phyloP scores from a whole-genome alignment of 768 basidiomycete genomes.

The Russula virescens region DNA sequence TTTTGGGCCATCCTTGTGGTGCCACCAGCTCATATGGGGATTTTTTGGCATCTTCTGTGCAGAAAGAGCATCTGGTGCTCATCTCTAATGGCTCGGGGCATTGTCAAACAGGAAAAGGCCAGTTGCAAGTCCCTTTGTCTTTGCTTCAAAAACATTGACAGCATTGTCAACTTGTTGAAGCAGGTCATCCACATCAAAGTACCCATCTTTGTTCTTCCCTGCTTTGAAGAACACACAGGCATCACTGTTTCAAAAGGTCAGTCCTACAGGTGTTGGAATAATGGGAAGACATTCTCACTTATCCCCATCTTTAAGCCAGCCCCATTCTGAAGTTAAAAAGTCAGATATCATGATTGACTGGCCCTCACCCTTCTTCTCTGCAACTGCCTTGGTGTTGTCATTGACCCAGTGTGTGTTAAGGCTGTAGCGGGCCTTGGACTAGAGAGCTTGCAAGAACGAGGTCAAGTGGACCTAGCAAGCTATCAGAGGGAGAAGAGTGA shows the following conservation, averaged over 20 bases:
- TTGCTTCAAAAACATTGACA: slow-evolving; percentile 33
- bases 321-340: slow-evolving; percentile 33
- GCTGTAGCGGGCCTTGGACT: no score
- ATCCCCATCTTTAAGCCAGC: slow-evolving; percentile 25
- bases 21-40: no score
- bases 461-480: no score
- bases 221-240: slow-evolving; percentile 28
- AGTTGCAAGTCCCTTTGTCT: slow-evolving; percentile 26
- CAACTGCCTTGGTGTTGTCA: no score
- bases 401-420: no score
- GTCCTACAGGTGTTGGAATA: no score
- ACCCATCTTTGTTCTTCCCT: slow-evolving; percentile 33
- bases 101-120: slow-evolving; percentile 31
- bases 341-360: slow-evolving; percentile 23
- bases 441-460: no score
- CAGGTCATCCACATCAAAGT: slow-evolving; percentile 28
- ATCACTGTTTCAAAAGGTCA: no score
- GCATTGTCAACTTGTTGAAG: slow-evolving; percentile 22
- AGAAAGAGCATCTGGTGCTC: slow-evolving; percentile 19
- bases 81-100: slow-evolving; percentile 28
- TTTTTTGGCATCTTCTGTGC: background rate
- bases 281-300: no score
- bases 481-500: no score
- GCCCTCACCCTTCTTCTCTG: slow-evolving; percentile 36
- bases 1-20: no score